These are phyloP conservation scores for Populus tomentosa DNA, from an alignment of 441 rosid species.

Conservation along the genomic window DNA sequence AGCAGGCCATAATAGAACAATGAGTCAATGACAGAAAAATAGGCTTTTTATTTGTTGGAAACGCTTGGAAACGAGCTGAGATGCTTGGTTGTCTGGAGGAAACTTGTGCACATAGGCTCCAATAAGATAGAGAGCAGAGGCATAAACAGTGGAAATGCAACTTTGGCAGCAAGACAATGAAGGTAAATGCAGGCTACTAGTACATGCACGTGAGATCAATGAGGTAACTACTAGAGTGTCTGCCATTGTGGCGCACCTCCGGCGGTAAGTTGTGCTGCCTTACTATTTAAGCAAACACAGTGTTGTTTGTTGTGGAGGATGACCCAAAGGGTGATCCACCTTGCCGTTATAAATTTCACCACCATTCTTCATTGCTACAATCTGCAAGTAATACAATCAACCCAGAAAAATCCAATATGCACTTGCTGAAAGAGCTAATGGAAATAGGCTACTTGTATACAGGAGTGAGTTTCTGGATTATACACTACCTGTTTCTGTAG, in stretches of 20 bases:
- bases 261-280: not conserved
- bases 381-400: not conserved
- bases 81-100: not conserved
- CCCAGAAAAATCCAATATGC: not conserved
- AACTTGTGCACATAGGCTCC: not conserved
- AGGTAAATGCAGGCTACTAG: not conserved
- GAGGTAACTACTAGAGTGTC: not conserved
- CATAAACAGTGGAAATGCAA: not conserved
- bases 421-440: not conserved
- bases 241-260: not conserved
- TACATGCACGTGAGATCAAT: not conserved
- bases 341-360: not conserved
- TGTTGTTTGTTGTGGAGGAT: not conserved
- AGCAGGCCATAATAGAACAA: not conserved
- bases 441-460: too few species aligned
- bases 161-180: not conserved
- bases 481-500: not conserved
- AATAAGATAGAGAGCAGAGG: not conserved
- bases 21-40: not conserved
- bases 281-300: not conserved
- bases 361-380: not conserved
- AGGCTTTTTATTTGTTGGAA: not conserved
- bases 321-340: not conserved
- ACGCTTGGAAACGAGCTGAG: not conserved
- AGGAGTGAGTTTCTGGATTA: too few species aligned